Evolutionary conservation across 768 basidiomycete species (phyloP), one percentile per base, ranked within the genome.

Genomic region (Lanmaoa pseudosensibilis): DNA sequence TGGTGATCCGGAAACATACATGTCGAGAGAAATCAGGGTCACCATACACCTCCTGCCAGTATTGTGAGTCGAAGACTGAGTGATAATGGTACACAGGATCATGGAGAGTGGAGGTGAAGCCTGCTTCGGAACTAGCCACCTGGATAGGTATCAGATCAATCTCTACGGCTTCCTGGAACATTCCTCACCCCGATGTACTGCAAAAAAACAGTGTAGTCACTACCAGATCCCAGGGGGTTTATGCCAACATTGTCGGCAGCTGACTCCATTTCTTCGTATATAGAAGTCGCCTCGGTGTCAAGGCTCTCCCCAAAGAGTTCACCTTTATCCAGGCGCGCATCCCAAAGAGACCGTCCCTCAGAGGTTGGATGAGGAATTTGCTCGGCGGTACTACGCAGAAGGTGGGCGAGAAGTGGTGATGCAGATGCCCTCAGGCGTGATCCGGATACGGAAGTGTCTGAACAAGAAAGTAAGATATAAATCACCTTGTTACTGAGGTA

Each of bases 161-260:
- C 33, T 13, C 40, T 8, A 49, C 32, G 21, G 11, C 15, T 21
- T 32, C 34, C 25, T 18, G 18, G 33, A 27, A 55, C 23, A 37
- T 32, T 33, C 10, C 83, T 73, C 52, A 89, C 81, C 2, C 88
- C 88, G 50, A 85, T 77, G 40, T 86, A 78, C 70, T 98, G 92
- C 64, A 98, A 73, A 76, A 98, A 97, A 11, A 92, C 88, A 0
- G 95, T 97, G 62, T 81, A 98, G 71, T 98, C 96, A 55, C 90
- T 92, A 25, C 92, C 92, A 50, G 87, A 90, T 39, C 92, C 92
- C n/a, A 94, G 74, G 16, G 90, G 80, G 0, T 40, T 38, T 36
- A 94, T 71, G 19, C 79, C 81, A 3, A 72, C 65, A 11, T 74
- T 68, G 27, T 74, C 66, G 30, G 69, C 68, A 4, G 69, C 59